phyloP scores from a whole-genome alignment of 192 early-diverging fungal genomes.

The Coemansia pectinata region DNA sequence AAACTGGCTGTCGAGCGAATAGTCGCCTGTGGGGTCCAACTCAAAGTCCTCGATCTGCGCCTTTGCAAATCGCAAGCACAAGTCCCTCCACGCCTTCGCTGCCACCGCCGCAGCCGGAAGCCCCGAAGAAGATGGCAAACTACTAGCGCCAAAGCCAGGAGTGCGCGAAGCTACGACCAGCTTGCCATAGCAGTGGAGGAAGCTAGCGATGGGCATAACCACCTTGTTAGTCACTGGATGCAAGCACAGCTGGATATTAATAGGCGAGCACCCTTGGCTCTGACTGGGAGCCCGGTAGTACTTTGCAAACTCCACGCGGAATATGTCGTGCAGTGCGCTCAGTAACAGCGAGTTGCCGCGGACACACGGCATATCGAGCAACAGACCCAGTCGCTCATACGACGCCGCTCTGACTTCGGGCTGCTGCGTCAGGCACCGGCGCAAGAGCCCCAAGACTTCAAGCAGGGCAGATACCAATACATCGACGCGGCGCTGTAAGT shows the following conservation, averaged over 20 bases:
- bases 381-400: constrained; percentile 59
- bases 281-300: constrained; percentile 17
- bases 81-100: constrained; percentile 11
- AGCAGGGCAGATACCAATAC: constrained; percentile 24
- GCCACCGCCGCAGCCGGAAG: background rate
- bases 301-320: constrained; percentile 52
- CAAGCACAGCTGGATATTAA: constrained; percentile 29
- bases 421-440: constrained; percentile 72
- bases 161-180: constrained; percentile 2
- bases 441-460: constrained; percentile 58
- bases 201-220: constrained; percentile 28
- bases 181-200: constrained; percentile 35
- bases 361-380: constrained; percentile 43
- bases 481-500: constrained; percentile 8
- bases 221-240: constrained; percentile 29
- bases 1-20: constrained; percentile 52
- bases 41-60: constrained; percentile 68
- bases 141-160: background rate
- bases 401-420: constrained; percentile 58
- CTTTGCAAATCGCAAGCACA: constrained; percentile 53
- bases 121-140: background rate
- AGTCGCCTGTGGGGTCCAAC: constrained; percentile 66
- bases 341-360: constrained; percentile 14
- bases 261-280: constrained; percentile 29
- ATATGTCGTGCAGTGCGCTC: constrained; percentile 20